phyloP scores from a whole-genome alignment of 208 protist genomes.

The Trypanosomatidae sp. region DNA sequence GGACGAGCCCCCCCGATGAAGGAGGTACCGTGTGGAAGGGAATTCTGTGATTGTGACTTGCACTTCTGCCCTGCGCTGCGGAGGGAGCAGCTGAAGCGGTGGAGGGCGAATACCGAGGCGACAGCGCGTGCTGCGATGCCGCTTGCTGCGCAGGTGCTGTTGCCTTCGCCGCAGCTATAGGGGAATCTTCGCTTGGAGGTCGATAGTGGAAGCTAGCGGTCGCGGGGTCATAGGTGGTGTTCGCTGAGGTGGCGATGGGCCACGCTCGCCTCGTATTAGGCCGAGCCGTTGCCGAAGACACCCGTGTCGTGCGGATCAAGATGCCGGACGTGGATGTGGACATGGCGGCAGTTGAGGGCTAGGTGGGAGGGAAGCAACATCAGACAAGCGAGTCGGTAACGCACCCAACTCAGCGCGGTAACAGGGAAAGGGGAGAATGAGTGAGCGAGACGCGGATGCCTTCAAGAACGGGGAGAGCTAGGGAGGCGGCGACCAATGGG shows the following conservation, averaged over 20 bases:
- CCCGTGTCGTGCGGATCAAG: slow-evolving; percentile 5
- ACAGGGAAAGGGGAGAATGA: too few relatives aligned
- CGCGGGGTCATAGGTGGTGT: background rate
- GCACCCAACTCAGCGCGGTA: too few relatives aligned
- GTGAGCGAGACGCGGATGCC: background rate
- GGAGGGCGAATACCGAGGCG: background rate
- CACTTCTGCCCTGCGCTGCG: background rate
- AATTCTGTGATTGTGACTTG: slow-evolving; percentile 13
- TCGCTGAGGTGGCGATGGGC: slow-evolving; percentile 7
- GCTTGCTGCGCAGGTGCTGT: background rate
- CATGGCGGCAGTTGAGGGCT: background rate
- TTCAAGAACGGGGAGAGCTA: background rate
- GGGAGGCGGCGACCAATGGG: background rate
- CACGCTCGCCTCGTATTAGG: background rate
- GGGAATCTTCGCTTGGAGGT: background rate
- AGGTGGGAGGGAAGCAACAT: background rate
- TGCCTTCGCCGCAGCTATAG: background rate
- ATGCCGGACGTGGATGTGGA: slow-evolving; percentile 7
- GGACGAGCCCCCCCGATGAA: background rate
- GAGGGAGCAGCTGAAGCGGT: background rate
- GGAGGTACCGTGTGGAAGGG: slow-evolving; percentile 8
- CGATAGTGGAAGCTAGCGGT: background rate
- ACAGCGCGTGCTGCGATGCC: background rate
- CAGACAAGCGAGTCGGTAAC: too few relatives aligned
- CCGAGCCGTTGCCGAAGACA: background rate